A percentile compares a stretch with the other conserved stretches of the same genome.
Conservation (phyloP, 192 early-diverging fungal species). For the Coemansia sp. region DNA sequence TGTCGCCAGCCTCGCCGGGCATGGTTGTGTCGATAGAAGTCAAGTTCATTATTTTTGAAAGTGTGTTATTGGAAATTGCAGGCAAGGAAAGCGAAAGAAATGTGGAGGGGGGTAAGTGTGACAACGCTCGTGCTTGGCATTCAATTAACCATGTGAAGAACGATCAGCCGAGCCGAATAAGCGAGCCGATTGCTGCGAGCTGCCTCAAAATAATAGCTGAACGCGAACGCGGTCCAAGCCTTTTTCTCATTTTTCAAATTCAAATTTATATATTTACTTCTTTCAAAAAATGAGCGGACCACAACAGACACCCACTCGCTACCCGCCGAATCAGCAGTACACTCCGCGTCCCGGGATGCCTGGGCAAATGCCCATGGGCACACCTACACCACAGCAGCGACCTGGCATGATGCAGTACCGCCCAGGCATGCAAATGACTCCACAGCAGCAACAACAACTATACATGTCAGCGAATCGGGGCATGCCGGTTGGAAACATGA, state of each 20-base stretch:
- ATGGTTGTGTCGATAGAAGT: conserved; percentile 41
- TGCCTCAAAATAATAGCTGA: not conserved
- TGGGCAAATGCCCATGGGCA: conserved; percentile 25
- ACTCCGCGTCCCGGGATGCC: conserved; percentile 28
- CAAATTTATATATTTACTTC: not conserved
- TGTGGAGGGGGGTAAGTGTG: not conserved
- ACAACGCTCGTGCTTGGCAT: not conserved
- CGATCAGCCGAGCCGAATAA: not conserved
- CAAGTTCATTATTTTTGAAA: conserved; percentile 21
- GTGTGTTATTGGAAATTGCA: not conserved
- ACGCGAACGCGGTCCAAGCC: not conserved
- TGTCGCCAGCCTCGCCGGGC: conserved; percentile 46
- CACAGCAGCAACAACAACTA: conserved; percentile 19
- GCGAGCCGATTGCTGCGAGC: not conserved
- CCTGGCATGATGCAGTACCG: conserved; percentile 38
- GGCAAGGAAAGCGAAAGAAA: not conserved
- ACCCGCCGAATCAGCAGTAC: conserved; percentile 33
- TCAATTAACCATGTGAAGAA: not conserved
- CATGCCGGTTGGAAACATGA: conserved; percentile 2
- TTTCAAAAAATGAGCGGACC: conserved; percentile 36
- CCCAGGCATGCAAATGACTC: conserved; percentile 21
- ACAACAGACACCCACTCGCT: conserved; percentile 44
- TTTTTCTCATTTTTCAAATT: not conserved
- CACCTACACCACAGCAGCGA: conserved; percentile 28
- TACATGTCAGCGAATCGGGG: conserved; percentile 22